Percentiles rank a stretch among this genome's conserved stretches.
Evolutionary conservation across 2,329 filamentous ascomycete genomes (phyloP).

Genomic region (Fusarium globosum): DNA sequence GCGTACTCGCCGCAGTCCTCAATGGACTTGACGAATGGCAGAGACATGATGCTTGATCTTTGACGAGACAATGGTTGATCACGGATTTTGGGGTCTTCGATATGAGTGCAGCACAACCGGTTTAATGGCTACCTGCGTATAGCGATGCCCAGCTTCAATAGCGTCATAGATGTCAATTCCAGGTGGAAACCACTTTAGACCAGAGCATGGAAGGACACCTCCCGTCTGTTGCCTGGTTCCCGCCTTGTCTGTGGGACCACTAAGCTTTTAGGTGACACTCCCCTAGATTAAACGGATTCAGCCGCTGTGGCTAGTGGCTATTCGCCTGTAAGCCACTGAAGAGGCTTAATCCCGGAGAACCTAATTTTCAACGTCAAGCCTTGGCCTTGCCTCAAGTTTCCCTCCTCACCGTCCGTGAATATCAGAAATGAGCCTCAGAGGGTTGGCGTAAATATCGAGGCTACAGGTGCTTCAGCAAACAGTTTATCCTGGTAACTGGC

Average conservation of each 20-base stretch:
- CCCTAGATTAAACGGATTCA: constrained; percentile 25
- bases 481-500: background rate
- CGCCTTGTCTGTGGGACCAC: constrained; percentile 7
- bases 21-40: constrained; percentile 77
- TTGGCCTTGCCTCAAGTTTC: background rate
- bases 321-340: constrained; percentile 32
- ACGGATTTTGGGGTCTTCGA: background rate
- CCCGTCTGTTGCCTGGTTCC: constrained; percentile 3
- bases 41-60: constrained; percentile 63
- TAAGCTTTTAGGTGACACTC: constrained; percentile 6
- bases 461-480: background rate
- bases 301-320: constrained; percentile 43
- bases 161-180: constrained; percentile 36
- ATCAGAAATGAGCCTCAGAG: constrained; percentile 3
- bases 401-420: constrained; percentile 24
- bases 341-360: background rate
- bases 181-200: background rate
- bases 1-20: constrained; percentile 81
- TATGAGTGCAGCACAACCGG: background rate
- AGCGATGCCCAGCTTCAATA: background rate
- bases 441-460: background rate
- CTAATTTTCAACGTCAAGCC: constrained; percentile 28
- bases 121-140: constrained; percentile 20
- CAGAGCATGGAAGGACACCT: constrained; percentile 15
- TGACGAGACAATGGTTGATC: constrained; percentile 26